phyloP scores from a whole-genome alignment of 345 rosid genomes.

The Eucalyptus cloeziana region DNA sequence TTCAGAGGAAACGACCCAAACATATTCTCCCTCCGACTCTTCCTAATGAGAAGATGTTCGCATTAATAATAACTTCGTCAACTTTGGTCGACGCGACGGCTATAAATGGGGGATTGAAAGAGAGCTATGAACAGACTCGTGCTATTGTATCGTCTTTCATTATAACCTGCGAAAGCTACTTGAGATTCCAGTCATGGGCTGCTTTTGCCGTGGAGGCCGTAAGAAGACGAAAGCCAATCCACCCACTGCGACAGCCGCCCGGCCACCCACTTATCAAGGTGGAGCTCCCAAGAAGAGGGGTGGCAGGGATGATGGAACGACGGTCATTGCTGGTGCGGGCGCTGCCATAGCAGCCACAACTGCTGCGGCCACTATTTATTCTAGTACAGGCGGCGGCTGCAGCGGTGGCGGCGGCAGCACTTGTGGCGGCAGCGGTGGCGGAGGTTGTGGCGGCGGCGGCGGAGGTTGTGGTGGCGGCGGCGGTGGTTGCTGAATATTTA shows the following conservation, averaged over 20 bases:
- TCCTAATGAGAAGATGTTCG: too few relatives aligned
- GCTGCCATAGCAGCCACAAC: background rate
- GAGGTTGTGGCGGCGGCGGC: background rate
- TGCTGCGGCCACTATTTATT: background rate
- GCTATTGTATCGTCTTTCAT: background rate
- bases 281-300: background rate
- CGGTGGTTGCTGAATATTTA: background rate
- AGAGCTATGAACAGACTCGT: background rate
- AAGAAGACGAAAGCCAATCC: background rate
- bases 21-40: too few relatives aligned
- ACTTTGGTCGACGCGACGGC: background rate
- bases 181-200: background rate
- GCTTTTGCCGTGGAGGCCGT: background rate
- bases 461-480: background rate
- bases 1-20: too few relatives aligned
- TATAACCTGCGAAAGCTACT: background rate
- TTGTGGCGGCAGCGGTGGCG: background rate
- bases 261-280: background rate
- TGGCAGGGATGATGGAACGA: background rate
- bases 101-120: background rate
- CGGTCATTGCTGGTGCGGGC: background rate
- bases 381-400: background rate
- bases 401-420: rapidly evolving
- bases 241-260: background rate
- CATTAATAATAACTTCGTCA: too few relatives aligned